Evolutionary conservation across 2,329 filamentous ascomycete genomes (phyloP), one percentile per base, ranked within the genome.

Genomic region (Tolypocladium tundrense): DNA sequence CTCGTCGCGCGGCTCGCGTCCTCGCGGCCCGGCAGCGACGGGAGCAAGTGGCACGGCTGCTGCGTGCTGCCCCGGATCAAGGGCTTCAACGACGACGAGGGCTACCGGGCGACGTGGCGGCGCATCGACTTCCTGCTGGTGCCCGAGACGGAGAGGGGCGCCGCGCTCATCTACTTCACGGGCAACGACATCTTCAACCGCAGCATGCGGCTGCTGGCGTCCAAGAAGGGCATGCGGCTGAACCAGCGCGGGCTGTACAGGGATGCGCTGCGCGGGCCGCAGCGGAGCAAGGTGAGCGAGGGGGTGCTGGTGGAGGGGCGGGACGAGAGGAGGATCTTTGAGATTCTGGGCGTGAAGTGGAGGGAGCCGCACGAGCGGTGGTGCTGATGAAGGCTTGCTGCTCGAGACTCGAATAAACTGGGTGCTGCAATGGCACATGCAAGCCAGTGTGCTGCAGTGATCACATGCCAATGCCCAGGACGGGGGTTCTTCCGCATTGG

Each of bases 171-270:
- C n/a, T 97, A 97, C 68, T 97, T 97, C 67, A 97, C 93, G 0
- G 93, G 93, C 1, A 94, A 97, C 64, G 92, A 96, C 68, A 88
- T 96, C 40, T 97, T 97, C 75, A 97, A 97, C 70, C 79, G 92
- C 19, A 95, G 90, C 67, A 83, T 97, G 70, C 77, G 93, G 62
- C 73, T 95, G 19, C 71, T 97, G 62, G 91, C 91, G 16, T 83
- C 85, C 43, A 91, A 85, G 72, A 94, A 90, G 73, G 83, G 85
- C 0, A 91, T 95, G 90, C 76, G 88, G 55, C 69, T 97, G 57
- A 97, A 96, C 64, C 92, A 97, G 72, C 78, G 82, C 37, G 93
- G 91, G 0, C 70, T 97, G 57, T 96, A 87, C 65, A 82, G 78
- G 64, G 82, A 90, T 69, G 85, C 90, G 1, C 76, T 89, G 69